Percentiles rank a stretch among this genome's conserved stretches.
phyloP scores from a whole-genome alignment of 768 basidiomycete species.

The Boletus tomentosulus region DNA sequence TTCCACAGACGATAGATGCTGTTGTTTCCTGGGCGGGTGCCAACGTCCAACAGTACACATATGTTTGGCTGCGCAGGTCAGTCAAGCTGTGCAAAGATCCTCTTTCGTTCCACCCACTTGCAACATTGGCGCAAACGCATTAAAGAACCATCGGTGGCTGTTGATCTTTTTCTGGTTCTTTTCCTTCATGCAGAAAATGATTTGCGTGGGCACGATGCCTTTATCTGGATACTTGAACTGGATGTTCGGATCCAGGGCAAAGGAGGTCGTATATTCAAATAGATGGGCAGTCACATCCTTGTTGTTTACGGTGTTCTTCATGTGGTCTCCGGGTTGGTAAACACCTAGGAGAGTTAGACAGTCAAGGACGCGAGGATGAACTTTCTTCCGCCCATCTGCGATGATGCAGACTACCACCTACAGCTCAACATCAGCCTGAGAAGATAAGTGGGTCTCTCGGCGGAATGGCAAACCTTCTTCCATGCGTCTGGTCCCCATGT shows the following conservation, averaged over 20 bases:
- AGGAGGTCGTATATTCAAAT: constrained; percentile 85
- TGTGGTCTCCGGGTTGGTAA: constrained; percentile 69
- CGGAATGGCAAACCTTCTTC: constrained; percentile 65
- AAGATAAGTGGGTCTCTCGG: not conserved
- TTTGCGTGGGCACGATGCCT: constrained; percentile 92
- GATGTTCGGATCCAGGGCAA: constrained; percentile 71
- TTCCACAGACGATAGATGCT: constrained; percentile 96
- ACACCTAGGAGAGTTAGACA: constrained; percentile 91
- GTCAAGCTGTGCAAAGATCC: not conserved
- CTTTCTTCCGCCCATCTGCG: constrained; percentile 78
- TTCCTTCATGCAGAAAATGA: constrained; percentile 88
- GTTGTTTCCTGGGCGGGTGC: constrained; percentile 83
- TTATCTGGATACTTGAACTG: constrained; percentile 89
- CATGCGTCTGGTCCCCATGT: constrained; percentile 96
- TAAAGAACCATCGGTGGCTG: constrained; percentile 96
- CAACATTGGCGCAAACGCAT: constrained; percentile 80
- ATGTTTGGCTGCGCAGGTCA: constrained; percentile 66
- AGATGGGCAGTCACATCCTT: constrained; percentile 70
- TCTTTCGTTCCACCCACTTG: constrained; percentile 47
- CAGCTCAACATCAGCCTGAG: not conserved
- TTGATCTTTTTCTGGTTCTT: constrained; percentile 98
- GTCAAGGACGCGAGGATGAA: constrained; percentile 81
- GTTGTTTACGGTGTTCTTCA: constrained; percentile 64
- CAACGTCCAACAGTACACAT: constrained; percentile 90
- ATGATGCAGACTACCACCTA: constrained; percentile 92